Base-by-base conservation (phyloP, 108 stramenopile genomes). In the Pelagomonas calceolata region DNA sequence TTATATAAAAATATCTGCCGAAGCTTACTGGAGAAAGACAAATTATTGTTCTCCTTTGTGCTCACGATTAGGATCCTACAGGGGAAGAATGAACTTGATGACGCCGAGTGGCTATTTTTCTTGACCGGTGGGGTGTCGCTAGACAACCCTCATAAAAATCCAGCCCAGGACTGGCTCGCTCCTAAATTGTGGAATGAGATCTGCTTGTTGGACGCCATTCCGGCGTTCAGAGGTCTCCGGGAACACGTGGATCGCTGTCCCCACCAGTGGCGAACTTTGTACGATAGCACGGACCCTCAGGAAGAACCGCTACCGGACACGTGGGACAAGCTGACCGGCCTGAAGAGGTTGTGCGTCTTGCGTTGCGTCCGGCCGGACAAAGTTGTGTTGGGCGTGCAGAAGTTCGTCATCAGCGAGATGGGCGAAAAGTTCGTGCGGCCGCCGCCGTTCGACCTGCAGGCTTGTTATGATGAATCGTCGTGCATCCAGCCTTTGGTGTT, bases 1-100 rank as follows among this genome's bases (percentile, higher is more conserved):
- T 73, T 88, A 37, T 88, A 86, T 79, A 44, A 75, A 43, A 88
- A 88, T 63, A 80, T 87, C 18, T 87, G 87, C 67, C 67, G 87
- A 30, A 76, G 75, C 26, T 75, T 87, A 60, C 86, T 87, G 73
- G 87, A 87, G 79, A 46, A 36, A 35, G 84, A 87, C 85, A 87
- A 87, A 71, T 77, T 87, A 43, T 82, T 87, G 32, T 87, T 85
- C 69, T 79, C 78, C 4, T 87, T 87, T 67, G 75, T 83, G 26
- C 67, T 87, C 26, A 74, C 80, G 32, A 69, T 81, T 44, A 83
- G 85, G 73, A 83, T 85, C 34, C 46, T 73, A 45, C 21, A 80
- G 66, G 82, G 82, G 10, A 78, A 82, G 43, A 76, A 68, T 14
- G 66, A 73, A 43, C 29, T 60, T 60, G 51, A 60, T 26, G 60